These are phyloP conservation scores for Halophytophthora polymorphica DNA, from an alignment of 352 stramenopile species.

Conservation along the genomic window DNA sequence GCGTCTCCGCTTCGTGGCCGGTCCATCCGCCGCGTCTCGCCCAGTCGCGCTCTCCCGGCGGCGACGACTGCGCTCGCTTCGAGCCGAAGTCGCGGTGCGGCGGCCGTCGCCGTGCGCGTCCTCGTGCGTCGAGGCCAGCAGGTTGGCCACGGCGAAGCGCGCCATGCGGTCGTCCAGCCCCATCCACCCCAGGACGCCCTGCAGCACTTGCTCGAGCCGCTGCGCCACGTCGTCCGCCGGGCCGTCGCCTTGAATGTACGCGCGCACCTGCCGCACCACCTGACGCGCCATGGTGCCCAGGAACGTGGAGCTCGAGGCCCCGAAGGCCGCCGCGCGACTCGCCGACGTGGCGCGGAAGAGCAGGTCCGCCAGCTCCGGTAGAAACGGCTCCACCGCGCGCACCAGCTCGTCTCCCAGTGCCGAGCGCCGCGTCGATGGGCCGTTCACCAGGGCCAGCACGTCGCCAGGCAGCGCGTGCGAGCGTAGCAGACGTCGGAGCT, in stretches of 20 bases:
- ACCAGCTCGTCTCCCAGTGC: constrained; percentile 45
- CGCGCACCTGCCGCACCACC: constrained; percentile 39
- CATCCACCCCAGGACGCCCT: constrained; percentile 32
- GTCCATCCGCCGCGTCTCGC: too few species aligned
- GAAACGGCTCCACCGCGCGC: constrained; percentile 48
- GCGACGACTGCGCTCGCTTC: constrained; percentile 21
- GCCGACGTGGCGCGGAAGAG: constrained; percentile 62
- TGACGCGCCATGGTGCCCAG: constrained; percentile 49
- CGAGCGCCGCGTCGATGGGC: constrained; percentile 17
- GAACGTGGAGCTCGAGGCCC: constrained; percentile 42
- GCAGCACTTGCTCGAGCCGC: constrained; percentile 33
- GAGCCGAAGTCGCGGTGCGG: constrained; percentile 1
- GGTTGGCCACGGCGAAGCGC: constrained; percentile 40
- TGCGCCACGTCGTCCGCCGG: constrained; percentile 22
- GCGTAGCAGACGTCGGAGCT: constrained; percentile 45
- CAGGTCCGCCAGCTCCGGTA: constrained; percentile 51
- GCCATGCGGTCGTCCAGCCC: constrained; percentile 42
- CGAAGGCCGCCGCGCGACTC: constrained; percentile 47
- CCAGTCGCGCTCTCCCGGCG: constrained; percentile 12
- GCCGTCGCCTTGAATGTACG: constrained; percentile 33
- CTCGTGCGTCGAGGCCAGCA: constrained; percentile 31
- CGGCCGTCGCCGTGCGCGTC: neutral
- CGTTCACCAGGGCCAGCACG: constrained; percentile 31
- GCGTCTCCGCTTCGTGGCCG: too few species aligned
- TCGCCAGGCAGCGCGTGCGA: constrained; percentile 28